These are phyloP conservation scores for Nissolia schottii DNA, from an alignment of 306 rosid species.

Conservation along the genomic window DNA sequence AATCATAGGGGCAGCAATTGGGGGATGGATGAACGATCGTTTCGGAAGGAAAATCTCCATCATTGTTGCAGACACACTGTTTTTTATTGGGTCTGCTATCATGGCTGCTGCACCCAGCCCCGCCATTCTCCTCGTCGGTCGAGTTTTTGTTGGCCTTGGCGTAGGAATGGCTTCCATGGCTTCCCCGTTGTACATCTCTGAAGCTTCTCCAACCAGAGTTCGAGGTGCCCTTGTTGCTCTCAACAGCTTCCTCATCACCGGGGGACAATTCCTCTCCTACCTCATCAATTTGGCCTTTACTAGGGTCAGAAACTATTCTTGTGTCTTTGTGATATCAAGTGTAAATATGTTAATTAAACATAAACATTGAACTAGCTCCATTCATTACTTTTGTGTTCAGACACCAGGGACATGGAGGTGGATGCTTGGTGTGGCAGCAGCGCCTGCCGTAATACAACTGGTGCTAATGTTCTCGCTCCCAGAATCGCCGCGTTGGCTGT, in stretches of 20 bases:
- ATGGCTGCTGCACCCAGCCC: slow-evolving; percentile 46
- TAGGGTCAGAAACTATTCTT: slow-evolving; percentile 21
- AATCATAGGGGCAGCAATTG: slow-evolving; percentile 56
- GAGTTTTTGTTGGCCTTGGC: slow-evolving; percentile 57
- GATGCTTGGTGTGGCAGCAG: slow-evolving; percentile 72
- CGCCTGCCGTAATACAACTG: slow-evolving; percentile 49
- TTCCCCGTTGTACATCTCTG: slow-evolving; percentile 61
- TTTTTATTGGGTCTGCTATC: slow-evolving; percentile 45
- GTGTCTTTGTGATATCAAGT: too few relatives aligned
- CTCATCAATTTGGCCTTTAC: slow-evolving; percentile 68
- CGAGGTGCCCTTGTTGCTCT: slow-evolving; percentile 67
- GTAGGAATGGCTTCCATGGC: slow-evolving; percentile 82
- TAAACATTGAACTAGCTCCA: too few relatives aligned
- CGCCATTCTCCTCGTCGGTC: slow-evolving; percentile 36
- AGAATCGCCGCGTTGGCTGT: slow-evolving; percentile 72
- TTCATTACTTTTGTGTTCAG: slow-evolving; percentile 33
- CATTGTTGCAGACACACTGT: slow-evolving; percentile 39
- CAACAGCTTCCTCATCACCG: slow-evolving; percentile 61
- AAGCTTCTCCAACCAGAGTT: slow-evolving; percentile 58
- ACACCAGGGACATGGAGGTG: slow-evolving; percentile 63
- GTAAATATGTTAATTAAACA: not conserved
- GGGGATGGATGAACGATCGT: slow-evolving; percentile 59
- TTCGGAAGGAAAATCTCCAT: slow-evolving; percentile 46
- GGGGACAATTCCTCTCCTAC: slow-evolving; percentile 66
- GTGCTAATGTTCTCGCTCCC: slow-evolving; percentile 46